A percentile compares a stretch with the other conserved stretches of the same genome.
These are phyloP conservation scores for Pichia sp. DNA, from an alignment of 1,139 yeast species.

Conservation along the genomic window DNA sequence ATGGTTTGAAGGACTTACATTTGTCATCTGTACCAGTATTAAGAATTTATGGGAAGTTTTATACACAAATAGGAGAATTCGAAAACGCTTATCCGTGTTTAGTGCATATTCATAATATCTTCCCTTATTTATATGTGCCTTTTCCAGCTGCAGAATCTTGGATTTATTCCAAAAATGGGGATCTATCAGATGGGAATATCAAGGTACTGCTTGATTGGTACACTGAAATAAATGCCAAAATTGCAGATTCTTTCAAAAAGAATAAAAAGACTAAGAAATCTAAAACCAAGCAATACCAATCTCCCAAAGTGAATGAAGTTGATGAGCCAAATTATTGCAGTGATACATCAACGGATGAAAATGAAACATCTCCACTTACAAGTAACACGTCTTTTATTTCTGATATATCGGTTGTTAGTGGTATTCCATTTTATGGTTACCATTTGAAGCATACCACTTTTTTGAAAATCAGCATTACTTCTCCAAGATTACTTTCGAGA, in stretches of 20 bases:
- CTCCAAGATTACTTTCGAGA: constrained; percentile 52
- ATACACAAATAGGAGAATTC: constrained; percentile 18
- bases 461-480: constrained; percentile 59
- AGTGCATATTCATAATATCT: constrained; percentile 77
- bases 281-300: background rate
- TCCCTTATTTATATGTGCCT: constrained; percentile 70
- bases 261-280: constrained; percentile 4
- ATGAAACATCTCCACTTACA: background rate
- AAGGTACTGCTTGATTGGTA: constrained; percentile 22
- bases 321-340: background rate
- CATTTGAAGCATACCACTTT: constrained; percentile 54
- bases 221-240: constrained; percentile 21
- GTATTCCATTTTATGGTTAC: constrained; percentile 78
- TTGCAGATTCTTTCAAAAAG: constrained; percentile 20
- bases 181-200: constrained; percentile 1
- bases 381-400: constrained; percentile 44
- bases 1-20: constrained; percentile 2
- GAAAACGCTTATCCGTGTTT: constrained; percentile 40
- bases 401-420: constrained; percentile 61
- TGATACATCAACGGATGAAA: constrained; percentile 1
- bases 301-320: constrained; percentile 5
- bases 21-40: constrained; percentile 61
- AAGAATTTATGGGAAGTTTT: constrained; percentile 64
- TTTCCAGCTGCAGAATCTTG: constrained; percentile 33
- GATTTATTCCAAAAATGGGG: constrained; percentile 12